Percentiles rank a stretch among this genome's conserved stretches.
Evolutionary conservation across 192 early-diverging fungal genomes (phyloP).

Genomic region (Geranomyces michiganensis): DNA sequence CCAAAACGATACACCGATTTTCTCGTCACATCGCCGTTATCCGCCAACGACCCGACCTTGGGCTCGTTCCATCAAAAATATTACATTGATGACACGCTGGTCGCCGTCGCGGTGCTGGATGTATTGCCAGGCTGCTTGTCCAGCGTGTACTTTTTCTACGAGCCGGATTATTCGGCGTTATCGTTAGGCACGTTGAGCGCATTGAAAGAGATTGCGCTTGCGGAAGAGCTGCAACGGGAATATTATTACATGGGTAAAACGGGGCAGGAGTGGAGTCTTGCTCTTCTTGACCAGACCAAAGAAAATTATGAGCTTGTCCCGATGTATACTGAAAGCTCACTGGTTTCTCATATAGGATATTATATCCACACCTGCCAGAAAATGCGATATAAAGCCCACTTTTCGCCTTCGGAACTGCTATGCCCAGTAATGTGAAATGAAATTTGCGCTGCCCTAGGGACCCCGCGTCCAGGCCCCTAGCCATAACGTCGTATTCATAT

Average conservation of each 20-base stretch:
- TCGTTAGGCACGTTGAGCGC: slow-evolving; percentile 86
- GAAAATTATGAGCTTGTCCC: no score
- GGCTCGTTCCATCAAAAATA: slow-evolving; percentile 94
- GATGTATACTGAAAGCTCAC: no score
- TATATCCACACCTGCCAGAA: slow-evolving; percentile 90
- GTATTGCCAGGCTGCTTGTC: slow-evolving; percentile 87
- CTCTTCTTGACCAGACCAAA: no score
- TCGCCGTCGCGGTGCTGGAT: slow-evolving; percentile 92
- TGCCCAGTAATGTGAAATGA: slow-evolving; percentile 58
- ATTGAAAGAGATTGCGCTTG: slow-evolving; percentile 77
- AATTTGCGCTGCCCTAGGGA: no score
- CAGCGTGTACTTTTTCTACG: slow-evolving; percentile 94
- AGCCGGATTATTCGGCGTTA: slow-evolving; percentile 77
- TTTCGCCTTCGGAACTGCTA: slow-evolving; percentile 78
- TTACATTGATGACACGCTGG: slow-evolving; percentile 76
- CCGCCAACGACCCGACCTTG: slow-evolving; percentile 26
- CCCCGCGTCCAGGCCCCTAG: no score
- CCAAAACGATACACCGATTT: slow-evolving; percentile 63
- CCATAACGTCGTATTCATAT: no score
- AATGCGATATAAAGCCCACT: slow-evolving; percentile 94
- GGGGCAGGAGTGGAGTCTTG: no score
- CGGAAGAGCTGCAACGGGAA: slow-evolving; percentile 48
- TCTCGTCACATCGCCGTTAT: slow-evolving; percentile 75
- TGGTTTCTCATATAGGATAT: no score
- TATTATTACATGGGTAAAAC: slow-evolving; percentile 98